Conservation (phyloP, 768 basidiomycete species). For the Amanita fuliginea region DNA sequence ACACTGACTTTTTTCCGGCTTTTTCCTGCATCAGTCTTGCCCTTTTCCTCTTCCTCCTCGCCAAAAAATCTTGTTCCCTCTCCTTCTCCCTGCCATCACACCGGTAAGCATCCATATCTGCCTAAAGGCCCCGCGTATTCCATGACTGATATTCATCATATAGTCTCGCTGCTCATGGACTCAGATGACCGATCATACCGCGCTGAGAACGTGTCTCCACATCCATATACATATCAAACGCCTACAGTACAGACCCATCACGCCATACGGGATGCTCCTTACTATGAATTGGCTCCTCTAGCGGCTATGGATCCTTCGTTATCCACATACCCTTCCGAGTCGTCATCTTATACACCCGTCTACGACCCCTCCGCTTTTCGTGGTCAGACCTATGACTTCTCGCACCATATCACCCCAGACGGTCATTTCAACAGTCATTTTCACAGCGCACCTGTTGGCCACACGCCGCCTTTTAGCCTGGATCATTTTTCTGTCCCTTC, state of each 20-base stretch:
- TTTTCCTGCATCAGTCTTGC: too few relatives aligned
- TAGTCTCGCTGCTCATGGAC: background rate
- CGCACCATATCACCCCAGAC: background rate
- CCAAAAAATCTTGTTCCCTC: too few relatives aligned
- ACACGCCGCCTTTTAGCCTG: background rate
- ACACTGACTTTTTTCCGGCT: too few relatives aligned
- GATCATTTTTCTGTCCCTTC: background rate
- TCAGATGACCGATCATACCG: slow-evolving; percentile 4
- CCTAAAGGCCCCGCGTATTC: background rate
- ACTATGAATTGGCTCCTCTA: background rate
- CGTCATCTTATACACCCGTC: background rate
- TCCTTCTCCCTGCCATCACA: background rate
- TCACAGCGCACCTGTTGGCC: background rate
- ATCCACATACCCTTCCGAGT: background rate
- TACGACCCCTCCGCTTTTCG: background rate
- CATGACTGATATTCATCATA: background rate
- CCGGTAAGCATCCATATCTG: background rate
- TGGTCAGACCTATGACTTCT: background rate
- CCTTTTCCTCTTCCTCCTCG: too few relatives aligned
- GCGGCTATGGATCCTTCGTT: background rate
- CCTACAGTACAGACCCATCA: background rate
- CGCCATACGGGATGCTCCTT: background rate
- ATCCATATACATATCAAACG: background rate
- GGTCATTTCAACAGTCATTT: background rate
- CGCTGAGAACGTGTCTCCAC: background rate